Evolutionary conservation across 306 rosid species (phyloP).

Genomic region (Pueraria montana): DNA sequence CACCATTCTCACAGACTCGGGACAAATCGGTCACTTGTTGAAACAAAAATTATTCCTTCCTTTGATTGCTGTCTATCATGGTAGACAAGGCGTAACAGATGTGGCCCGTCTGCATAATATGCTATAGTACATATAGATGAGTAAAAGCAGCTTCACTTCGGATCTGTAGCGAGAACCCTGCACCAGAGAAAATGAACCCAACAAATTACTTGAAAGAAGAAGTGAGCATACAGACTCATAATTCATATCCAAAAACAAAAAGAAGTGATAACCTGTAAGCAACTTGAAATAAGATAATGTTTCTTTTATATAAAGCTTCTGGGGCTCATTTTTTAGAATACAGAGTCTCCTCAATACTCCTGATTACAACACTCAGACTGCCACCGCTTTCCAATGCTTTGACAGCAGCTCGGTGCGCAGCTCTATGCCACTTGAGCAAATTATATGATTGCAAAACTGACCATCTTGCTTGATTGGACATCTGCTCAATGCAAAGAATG

Average conservation of each 20-base stretch:
- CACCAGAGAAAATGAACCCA: constrained; percentile 44
- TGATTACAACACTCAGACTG: constrained; percentile 77
- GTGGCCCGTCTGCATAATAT: constrained; percentile 22
- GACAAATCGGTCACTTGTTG: constrained; percentile 42
- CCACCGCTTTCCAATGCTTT: constrained; percentile 86
- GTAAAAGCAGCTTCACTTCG: constrained; percentile 27
- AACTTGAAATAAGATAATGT: constrained; percentile 21
- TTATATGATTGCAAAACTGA: constrained; percentile 93
- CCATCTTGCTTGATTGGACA: constrained; percentile 99
- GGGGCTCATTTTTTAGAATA: constrained; percentile 51
- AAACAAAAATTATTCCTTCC: constrained; percentile 33
- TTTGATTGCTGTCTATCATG: constrained; percentile 29
- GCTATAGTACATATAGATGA: constrained; percentile 13
- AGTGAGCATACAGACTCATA: neutral
- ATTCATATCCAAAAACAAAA: neutral
- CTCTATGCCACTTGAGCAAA: constrained; percentile 91
- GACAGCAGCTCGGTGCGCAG: constrained; percentile 87
- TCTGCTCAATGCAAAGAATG: constrained; percentile 58
- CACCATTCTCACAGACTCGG: constrained; percentile 24
- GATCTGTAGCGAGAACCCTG: constrained; percentile 30
- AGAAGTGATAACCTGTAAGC: constrained; percentile 47
- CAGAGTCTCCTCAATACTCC: constrained; percentile 86
- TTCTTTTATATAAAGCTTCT: constrained; percentile 28
- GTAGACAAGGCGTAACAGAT: constrained; percentile 30
- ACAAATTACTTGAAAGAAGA: constrained; percentile 31